A percentile compares a stretch with the other conserved stretches of the same genome.
These are phyloP conservation scores for Penicillium sp. DNA, from an alignment of 2,329 filamentous ascomycete genomes.

Conservation along the genomic window DNA sequence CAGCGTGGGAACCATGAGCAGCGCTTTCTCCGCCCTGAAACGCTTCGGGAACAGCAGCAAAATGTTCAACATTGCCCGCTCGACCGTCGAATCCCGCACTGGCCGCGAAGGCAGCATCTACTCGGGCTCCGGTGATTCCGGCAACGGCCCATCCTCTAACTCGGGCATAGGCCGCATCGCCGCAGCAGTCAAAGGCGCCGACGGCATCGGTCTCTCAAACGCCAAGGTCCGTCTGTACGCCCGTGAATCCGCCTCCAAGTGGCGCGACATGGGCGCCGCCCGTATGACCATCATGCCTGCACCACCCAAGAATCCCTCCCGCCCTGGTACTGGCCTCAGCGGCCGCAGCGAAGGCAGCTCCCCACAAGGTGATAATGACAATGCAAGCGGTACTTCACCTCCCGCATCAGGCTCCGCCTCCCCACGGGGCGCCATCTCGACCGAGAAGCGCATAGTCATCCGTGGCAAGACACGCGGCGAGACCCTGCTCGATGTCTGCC, in stretches of 20 bases:
- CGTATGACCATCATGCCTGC: constrained; percentile 68
- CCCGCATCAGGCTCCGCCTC: constrained; percentile 27
- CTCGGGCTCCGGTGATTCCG: constrained; percentile 45
- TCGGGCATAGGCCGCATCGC: constrained; percentile 48
- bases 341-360: constrained; percentile 32
- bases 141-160: constrained; percentile 44
- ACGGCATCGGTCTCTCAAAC: constrained; percentile 59
- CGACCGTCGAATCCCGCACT: constrained; percentile 56
- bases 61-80: constrained; percentile 73
- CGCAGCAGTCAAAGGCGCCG: constrained; percentile 43
- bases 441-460: constrained; percentile 79
- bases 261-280: constrained; percentile 84
- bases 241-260: constrained; percentile 65
- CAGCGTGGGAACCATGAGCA: constrained; percentile 66
- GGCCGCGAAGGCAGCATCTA: constrained; percentile 52
- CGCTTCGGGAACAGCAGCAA: constrained; percentile 64
- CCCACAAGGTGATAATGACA: constrained; percentile 16
- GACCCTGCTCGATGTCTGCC: constrained; percentile 69
- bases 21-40: constrained; percentile 68
- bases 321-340: constrained; percentile 43
- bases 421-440: constrained; percentile 48
- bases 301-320: constrained; percentile 26
- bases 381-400: constrained; percentile 17
- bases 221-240: constrained; percentile 80
- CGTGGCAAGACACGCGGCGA: constrained; percentile 58